phyloP scores from a whole-genome alignment of 176 grass and related monocot species.

The Chloris gayana region DNA sequence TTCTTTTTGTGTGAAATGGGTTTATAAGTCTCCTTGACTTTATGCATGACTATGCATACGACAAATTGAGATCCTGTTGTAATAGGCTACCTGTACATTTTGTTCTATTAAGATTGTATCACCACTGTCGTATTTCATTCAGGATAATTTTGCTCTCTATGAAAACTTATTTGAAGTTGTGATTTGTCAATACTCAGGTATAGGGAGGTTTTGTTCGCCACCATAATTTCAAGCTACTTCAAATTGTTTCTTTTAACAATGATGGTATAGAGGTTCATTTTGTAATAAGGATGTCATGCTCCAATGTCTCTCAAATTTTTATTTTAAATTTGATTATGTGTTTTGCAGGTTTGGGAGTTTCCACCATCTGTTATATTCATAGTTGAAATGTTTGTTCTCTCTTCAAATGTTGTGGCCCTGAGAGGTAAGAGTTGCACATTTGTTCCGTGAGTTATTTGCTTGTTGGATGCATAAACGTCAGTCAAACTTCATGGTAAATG shows the following conservation, averaged over 20 bases:
- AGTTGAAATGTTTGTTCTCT: slow-evolving; percentile 79
- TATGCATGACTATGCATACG: no score
- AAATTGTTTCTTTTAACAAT: slow-evolving; percentile 81
- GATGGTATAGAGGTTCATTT: slow-evolving; percentile 57
- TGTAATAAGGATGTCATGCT: slow-evolving; percentile 26
- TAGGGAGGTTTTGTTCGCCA: slow-evolving; percentile 62
- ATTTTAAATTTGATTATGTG: slow-evolving; percentile 3
- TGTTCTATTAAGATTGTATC: slow-evolving; percentile 5
- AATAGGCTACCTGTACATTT: background rate
- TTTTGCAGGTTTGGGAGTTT: slow-evolving; percentile 89
- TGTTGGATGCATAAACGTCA: slow-evolving; percentile 18
- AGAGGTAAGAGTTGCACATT: slow-evolving; percentile 55
- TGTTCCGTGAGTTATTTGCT: slow-evolving; percentile 10
- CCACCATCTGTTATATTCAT: slow-evolving; percentile 77
- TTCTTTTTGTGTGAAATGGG: background rate
- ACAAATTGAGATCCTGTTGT: background rate
- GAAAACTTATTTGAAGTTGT: background rate
- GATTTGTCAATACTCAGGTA: slow-evolving; percentile 58
- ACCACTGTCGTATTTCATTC: slow-evolving; percentile 1
- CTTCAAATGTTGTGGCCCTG: slow-evolving; percentile 85
- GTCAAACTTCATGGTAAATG: background rate
- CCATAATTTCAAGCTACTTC: slow-evolving; percentile 94
- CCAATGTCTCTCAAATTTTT: slow-evolving; percentile 15
- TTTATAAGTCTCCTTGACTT: background rate
- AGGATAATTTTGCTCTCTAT: background rate